Percentiles rank a stretch among this genome's conserved stretches.
Evolutionary conservation across 352 stramenopile species (phyloP).

Genomic region (Thalassiosira livingstoniorum): DNA sequence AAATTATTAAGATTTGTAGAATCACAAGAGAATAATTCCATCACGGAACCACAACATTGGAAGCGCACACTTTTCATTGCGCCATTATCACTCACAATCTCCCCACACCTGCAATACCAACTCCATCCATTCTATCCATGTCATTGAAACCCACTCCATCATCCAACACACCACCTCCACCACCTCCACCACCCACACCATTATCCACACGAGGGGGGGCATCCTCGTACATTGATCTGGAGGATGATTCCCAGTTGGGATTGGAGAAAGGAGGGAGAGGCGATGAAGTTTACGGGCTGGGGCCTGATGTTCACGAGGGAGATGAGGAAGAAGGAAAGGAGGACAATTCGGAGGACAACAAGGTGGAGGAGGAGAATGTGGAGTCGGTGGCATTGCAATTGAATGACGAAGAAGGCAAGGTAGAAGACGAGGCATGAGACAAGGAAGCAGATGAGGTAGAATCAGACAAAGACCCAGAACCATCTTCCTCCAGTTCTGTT

Average conservation of each 20-base stretch:
- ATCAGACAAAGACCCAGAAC: background rate
- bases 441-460: background rate
- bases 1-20: too few species aligned
- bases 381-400: background rate
- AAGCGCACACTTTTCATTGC: too few species aligned
- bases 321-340: background rate
- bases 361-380: too few species aligned
- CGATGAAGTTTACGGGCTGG: background rate
- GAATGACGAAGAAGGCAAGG: background rate
- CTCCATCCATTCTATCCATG: too few species aligned
- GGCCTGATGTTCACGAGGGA: background rate
- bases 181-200: too few species aligned
- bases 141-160: too few species aligned
- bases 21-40: too few species aligned
- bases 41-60: too few species aligned
- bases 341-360: background rate
- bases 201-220: constrained; percentile 1
- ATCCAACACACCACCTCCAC: too few species aligned
- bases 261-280: constrained; percentile 4
- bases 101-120: too few species aligned
- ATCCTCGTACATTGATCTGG: too few species aligned
- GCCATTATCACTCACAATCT: too few species aligned
- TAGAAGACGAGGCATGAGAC: background rate
- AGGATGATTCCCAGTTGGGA: background rate
- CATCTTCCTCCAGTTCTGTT: background rate